Base-by-base conservation (phyloP, 2,329 filamentous ascomycete genomes). In the Amauroascus niger region DNA sequence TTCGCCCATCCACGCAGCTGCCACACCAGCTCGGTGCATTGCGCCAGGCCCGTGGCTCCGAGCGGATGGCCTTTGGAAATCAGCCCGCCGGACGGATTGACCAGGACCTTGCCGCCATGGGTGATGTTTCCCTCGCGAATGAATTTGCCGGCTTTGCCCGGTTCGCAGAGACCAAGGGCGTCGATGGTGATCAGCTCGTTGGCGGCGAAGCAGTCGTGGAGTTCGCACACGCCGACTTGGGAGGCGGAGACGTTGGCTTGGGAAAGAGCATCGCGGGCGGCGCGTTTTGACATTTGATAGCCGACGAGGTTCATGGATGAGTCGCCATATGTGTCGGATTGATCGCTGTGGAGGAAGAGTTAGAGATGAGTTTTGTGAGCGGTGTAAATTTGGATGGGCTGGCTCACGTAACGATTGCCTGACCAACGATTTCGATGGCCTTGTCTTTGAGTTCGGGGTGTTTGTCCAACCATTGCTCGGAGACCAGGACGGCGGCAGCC, bases 21-120 rank as follows among this genome's bases (percentile, higher is more conserved):
- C 64, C 64, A 66, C 16, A 60, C 59, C 2, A 66, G 50, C 44
- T 66, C 64, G 8, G 64, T 59, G 43, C 64, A 66, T 47, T 66
- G 64, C 6, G 64, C 64, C 2, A 66, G 56, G 2, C 64, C 64
- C 0, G 64, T 65, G 1, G 64, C 64, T 6, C 64, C 64, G 5
- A 66, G 55, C 5, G 64, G 64, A 40, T 66, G 64, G 11, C 64
- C 64, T 53, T 66, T 66, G 22, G 64, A 65, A 33, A 65, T 65
- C 6, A 66, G 49, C 0, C 64, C 64, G 8, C 64, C 64, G 6
- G 59, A 61, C 1, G 64, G 64, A 40, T 66, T 66, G 13, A 65
- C 57, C 8, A 66, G 45, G 13, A 57, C 58, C 16, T 54, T 54
- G 13, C 59, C 57, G 13, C 61, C 61, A 35, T 63, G 61, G 1